Evolutionary conservation across 1,139 yeast genomes (phyloP).

Genomic region (Blastobotrys persicus): DNA sequence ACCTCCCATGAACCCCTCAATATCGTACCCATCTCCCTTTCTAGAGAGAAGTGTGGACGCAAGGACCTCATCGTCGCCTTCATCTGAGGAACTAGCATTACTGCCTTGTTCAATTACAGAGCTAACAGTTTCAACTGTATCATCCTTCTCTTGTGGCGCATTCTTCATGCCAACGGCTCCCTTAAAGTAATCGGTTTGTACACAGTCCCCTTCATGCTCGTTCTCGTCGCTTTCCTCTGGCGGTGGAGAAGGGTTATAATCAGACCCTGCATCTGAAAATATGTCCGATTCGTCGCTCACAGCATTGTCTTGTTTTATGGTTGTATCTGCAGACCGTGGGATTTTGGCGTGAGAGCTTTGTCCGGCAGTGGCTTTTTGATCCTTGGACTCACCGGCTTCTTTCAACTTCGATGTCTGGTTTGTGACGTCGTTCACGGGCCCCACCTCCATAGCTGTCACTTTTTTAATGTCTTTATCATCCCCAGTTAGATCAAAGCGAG

Average conservation of each 20-base stretch:
- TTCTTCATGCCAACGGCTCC: background rate
- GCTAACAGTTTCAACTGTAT: background rate
- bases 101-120: background rate
- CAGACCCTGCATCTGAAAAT: conserved; percentile 13
- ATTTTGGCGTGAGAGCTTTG: too few relatives aligned
- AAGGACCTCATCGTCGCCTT: background rate
- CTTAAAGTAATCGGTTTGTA: background rate
- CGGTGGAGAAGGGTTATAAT: conserved; percentile 6
- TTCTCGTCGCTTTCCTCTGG: background rate
- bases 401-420: too few relatives aligned
- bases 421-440: too few relatives aligned
- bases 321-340: too few relatives aligned
- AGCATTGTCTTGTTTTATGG: background rate
- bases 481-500: too few relatives aligned
- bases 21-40: conserved; percentile 10
- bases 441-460: too few relatives aligned
- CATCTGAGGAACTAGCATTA: background rate
- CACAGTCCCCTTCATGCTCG: background rate
- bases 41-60: background rate
- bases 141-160: background rate
- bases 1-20: conserved; percentile 10
- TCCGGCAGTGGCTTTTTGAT: too few relatives aligned
- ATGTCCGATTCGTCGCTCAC: conserved; percentile 10
- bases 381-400: too few relatives aligned
- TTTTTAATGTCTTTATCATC: too few relatives aligned